Percentiles rank a stretch among this genome's conserved stretches.
Conservation (phyloP, 352 stramenopile species). For the Pythium rishiriense region DNA sequence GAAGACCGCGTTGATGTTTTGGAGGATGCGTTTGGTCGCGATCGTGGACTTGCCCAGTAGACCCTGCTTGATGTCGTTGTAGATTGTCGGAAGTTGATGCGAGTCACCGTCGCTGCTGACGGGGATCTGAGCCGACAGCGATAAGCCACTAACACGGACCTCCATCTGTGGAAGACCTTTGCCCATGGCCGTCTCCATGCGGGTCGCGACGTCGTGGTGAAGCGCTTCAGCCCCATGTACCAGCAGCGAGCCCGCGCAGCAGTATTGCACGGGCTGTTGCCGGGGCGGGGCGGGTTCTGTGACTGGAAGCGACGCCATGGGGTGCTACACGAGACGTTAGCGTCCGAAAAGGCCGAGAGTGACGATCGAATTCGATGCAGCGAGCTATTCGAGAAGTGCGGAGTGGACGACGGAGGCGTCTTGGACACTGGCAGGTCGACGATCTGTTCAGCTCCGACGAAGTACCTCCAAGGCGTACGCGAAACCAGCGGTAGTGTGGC, state of each 20-base stretch:
- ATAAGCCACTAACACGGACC: constrained; percentile 42
- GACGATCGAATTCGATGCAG: background rate
- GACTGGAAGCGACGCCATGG: too few relatives aligned
- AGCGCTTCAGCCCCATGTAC: constrained; percentile 32
- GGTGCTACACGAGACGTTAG: too few relatives aligned
- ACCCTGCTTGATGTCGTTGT: constrained; percentile 11
- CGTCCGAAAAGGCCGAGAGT: background rate
- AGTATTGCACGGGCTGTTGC: background rate
- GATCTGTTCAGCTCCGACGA: too few relatives aligned
- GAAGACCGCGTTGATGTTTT: constrained; percentile 33
- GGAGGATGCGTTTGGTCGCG: constrained; percentile 34
- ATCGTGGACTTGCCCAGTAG: constrained; percentile 15
- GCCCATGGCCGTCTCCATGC: constrained; percentile 33
- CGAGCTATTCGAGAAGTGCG: background rate
- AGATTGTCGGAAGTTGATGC: constrained; percentile 20
- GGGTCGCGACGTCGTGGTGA: constrained; percentile 32
- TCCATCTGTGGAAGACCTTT: constrained; percentile 22
- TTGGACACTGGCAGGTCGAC: too few relatives aligned
- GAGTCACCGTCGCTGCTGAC: constrained; percentile 8
- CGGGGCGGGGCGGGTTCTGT: too few relatives aligned
- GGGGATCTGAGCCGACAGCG: constrained; percentile 31
- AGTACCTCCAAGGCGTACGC: too few relatives aligned
- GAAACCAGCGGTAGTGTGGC: too few relatives aligned
- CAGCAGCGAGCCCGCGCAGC: constrained; percentile 8
- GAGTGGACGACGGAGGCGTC: background rate